phyloP scores from a whole-genome alignment of 176 grass and related monocot genomes.

The Secale cereale region DNA sequence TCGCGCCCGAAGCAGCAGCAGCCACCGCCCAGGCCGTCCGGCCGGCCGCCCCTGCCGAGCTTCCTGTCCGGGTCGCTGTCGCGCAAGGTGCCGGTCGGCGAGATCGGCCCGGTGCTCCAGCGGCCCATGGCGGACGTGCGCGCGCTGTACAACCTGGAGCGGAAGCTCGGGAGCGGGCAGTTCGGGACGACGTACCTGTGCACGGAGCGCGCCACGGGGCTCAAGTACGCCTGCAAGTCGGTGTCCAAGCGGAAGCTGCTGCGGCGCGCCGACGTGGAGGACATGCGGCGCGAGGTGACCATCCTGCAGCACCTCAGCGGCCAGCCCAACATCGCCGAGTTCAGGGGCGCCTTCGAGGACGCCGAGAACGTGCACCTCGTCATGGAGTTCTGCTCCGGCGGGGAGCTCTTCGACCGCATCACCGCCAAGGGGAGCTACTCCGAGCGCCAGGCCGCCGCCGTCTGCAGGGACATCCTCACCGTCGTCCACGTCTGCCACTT shows the following conservation, averaged over 20 bases:
- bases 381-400: constrained; percentile 91
- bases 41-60: neutral
- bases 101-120: constrained; percentile 34
- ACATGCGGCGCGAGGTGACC: constrained; percentile 78
- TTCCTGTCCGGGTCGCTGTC: constrained; percentile 22
- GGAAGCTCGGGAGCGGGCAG: constrained; percentile 70
- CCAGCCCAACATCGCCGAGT: constrained; percentile 81
- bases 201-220: constrained; percentile 54
- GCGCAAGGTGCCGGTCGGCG: neutral
- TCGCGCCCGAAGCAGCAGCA: neutral
- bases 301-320: constrained; percentile 95
- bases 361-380: constrained; percentile 57
- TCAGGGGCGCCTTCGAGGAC: constrained; percentile 89
- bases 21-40: neutral
- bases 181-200: constrained; percentile 87
- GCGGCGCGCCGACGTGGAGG: constrained; percentile 56
- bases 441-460: constrained; percentile 62
- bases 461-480: constrained; percentile 60
- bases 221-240: constrained; percentile 83
- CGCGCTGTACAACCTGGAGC: constrained; percentile 50
- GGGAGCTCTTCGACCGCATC: constrained; percentile 93
- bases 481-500: constrained; percentile 89
- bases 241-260: constrained; percentile 82
- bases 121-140: constrained; percentile 56
- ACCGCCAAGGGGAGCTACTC: constrained; percentile 56